Conservation (phyloP, 1,284 basidiomycete species). For the Apiotrichum siamense region DNA sequence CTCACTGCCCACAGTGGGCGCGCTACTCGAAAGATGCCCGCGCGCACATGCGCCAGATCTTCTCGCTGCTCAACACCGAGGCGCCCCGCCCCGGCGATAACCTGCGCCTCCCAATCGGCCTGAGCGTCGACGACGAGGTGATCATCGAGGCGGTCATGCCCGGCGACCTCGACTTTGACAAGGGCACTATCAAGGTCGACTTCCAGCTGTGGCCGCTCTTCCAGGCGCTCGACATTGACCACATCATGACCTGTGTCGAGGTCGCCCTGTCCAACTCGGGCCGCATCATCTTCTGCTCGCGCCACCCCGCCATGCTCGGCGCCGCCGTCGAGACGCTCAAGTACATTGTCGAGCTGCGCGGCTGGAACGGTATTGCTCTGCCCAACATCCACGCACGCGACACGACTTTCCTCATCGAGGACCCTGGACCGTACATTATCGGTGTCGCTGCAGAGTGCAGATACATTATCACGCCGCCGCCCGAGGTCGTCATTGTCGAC, state of each 20-base stretch:
- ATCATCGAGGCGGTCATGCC: slow-evolving; percentile 43
- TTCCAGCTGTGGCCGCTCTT: slow-evolving; percentile 97
- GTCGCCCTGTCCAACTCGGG: slow-evolving; percentile 88
- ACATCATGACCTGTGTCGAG: slow-evolving; percentile 89
- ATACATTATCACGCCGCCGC: slow-evolving; percentile 64
- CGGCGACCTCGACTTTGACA: slow-evolving; percentile 48
- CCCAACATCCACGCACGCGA: slow-evolving; percentile 69
- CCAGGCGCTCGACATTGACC: slow-evolving; percentile 87
- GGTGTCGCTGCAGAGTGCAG: slow-evolving; percentile 81
- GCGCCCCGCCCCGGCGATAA: slow-evolving; percentile 75
- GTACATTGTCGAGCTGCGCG: slow-evolving; percentile 86
- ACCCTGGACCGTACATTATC: slow-evolving; percentile 80
- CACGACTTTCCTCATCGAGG: slow-evolving; percentile 45
- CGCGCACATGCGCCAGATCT: slow-evolving; percentile 44
- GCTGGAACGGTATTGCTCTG: slow-evolving; percentile 85
- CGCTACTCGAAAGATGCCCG: slow-evolving; percentile 77
- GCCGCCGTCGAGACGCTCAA: slow-evolving; percentile 74
- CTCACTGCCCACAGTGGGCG: slow-evolving; percentile 64
- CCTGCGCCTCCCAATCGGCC: slow-evolving; percentile 30
- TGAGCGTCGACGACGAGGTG: slow-evolving; percentile 26
- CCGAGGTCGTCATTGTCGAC: slow-evolving; percentile 86
- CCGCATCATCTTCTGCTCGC: slow-evolving; percentile 79
- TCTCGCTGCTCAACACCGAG: slow-evolving; percentile 53
- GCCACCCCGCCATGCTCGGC: slow-evolving; percentile 85
- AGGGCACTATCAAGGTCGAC: slow-evolving; percentile 47